Base-by-base conservation (phyloP, 768 basidiomycete genomes). In the Asterophora lycoperdoides region DNA sequence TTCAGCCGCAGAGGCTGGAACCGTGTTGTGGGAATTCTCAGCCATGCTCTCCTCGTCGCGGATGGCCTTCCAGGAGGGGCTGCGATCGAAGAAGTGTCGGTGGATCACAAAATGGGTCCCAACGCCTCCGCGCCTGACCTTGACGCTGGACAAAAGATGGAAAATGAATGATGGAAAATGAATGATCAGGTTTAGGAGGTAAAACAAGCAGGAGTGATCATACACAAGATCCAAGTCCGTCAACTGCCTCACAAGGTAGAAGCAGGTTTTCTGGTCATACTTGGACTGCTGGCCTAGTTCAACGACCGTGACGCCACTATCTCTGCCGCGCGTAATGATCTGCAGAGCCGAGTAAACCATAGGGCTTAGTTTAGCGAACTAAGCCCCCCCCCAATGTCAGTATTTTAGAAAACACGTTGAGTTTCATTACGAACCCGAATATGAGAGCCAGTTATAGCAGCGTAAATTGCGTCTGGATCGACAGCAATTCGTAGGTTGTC, bases 231-330 rank as follows among this genome's bases (percentile, higher is more conserved):
- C 81, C 45, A 94, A 71, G 44, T 84, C 81, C 2, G 83, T 73
- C 14, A 94, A 71, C 56, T 89, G 83, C 55, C 82, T 80, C 49
- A 91, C 79, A 49, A 92, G 79, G 66, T 94, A 93, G 63, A 89
- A 90, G 54, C 89, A 89, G 1, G 88, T 87, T 66, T 93, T 93
- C 61, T 89, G 89, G 60, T 93, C 91, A 59, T 94, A 92, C 41
- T 79, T 80, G 8, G 91, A 84, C 59, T 79, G 74, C 56, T 81
- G 80, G 19, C 88, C 87, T 11, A 95, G 74, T 28, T 87, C 79
- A 10, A 92, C 80, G 39, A 88, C 83, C 6, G 88, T 85, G 13
- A 89, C 77, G 9, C 92, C 92, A 15, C 76, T 68, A 49, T 88
- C 85, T 51, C 91, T 71, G 2, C 86, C 88, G 32, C 88, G 78